phyloP scores from a whole-genome alignment of 164 flowering plant genomes.

The Euptelea pleiosperma region DNA sequence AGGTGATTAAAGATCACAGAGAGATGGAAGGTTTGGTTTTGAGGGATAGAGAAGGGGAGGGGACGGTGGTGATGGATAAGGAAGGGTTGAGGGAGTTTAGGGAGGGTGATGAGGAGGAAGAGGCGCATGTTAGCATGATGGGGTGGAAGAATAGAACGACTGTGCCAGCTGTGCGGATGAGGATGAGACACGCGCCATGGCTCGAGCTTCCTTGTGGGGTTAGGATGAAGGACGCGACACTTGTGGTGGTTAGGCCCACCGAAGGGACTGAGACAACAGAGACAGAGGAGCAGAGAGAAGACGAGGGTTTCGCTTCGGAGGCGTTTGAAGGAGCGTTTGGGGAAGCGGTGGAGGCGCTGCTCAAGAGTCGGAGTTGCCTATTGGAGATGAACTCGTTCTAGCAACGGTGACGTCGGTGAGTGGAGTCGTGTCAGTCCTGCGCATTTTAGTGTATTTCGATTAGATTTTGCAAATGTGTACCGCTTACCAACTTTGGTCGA shows the following conservation, averaged over 20 bases:
- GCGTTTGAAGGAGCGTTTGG: constrained; percentile 34
- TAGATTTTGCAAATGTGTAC: no score
- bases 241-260: constrained; percentile 42
- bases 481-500: no score
- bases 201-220: constrained; percentile 31
- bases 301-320: constrained; percentile 25
- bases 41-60: constrained; percentile 49
- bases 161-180: constrained; percentile 44
- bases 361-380: constrained; percentile 34
- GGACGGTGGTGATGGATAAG: constrained; percentile 37
- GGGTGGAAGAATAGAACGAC: constrained; percentile 32
- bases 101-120: constrained; percentile 19
- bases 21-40: constrained; percentile 32
- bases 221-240: constrained; percentile 41
- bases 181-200: constrained; percentile 44
- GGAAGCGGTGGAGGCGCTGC: constrained; percentile 30
- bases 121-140: constrained; percentile 8
- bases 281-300: constrained; percentile 23
- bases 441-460: no score
- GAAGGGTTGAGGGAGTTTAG: constrained; percentile 29
- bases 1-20: constrained; percentile 34
- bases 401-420: no score
- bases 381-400: constrained; percentile 58
- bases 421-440: no score
- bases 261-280: constrained; percentile 4